Evolutionary conservation across 2,329 filamentous ascomycete genomes (phyloP).

Genomic region (Cercospora brassicicola): DNA sequence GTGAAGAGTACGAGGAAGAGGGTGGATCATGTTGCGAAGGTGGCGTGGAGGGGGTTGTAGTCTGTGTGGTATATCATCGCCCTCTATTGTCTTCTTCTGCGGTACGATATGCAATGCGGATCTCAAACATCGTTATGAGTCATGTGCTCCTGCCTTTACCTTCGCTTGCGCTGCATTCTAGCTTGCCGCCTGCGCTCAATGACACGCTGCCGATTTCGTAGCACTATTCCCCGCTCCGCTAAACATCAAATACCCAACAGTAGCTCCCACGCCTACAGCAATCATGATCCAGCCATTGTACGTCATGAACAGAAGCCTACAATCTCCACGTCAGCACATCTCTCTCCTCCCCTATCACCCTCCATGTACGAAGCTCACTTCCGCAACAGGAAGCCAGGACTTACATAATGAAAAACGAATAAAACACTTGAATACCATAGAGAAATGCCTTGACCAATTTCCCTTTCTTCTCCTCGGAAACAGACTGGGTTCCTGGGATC

Average conservation of each 20-base stretch:
- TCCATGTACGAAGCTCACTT: conserved; percentile 31
- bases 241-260: conserved; percentile 83
- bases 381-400: conserved; percentile 38
- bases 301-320: conserved; percentile 98
- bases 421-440: conserved; percentile 94
- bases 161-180: not conserved
- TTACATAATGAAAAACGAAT: conserved; percentile 99
- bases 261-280: conserved; percentile 82
- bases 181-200: conserved; percentile 51
- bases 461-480: conserved; percentile 59
- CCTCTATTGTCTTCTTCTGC: not conserved
- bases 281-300: conserved; percentile 99
- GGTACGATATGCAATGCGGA: too few species aligned
- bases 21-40: conserved; percentile 85
- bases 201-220: conserved; percentile 86
- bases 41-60: conserved; percentile 73
- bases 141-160: not conserved
- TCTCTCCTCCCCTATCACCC: not conserved
- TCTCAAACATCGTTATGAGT: too few species aligned
- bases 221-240: conserved; percentile 60
- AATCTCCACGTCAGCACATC: not conserved
- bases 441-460: conserved; percentile 78
- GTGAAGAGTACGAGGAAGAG: conserved; percentile 89
- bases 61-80: not conserved
- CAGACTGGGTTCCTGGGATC: conserved; percentile 42